Evolutionary conservation across 805 yeast genomes (phyloP), one percentile per base, ranked within the genome.

Genomic region (Suhomyces tanzawaensis): DNA sequence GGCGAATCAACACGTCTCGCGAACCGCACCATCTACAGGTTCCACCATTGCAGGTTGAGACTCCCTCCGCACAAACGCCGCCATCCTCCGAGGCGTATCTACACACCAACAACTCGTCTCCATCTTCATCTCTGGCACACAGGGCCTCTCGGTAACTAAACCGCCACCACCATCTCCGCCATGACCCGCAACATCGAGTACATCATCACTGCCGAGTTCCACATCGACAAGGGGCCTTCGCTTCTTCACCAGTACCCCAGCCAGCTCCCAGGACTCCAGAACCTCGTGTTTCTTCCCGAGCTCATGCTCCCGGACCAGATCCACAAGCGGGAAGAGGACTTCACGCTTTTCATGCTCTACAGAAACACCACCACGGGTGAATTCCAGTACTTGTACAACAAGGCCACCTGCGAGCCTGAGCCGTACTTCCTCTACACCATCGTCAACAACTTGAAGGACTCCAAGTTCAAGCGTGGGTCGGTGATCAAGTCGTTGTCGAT

Each of bases 121-220:
- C n/a, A n/a, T n/a, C n/a, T n/a, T n/a, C n/a, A n/a, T n/a, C n/a
- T n/a, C n/a, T n/a, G n/a, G n/a, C n/a, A n/a, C n/a, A n/a, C n/a
- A n/a, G n/a, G n/a, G n/a, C n/a, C n/a, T n/a, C n/a, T n/a, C n/a
- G n/a, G n/a, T n/a, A n/a, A n/a, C n/a, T n/a, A n/a, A n/a, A n/a
- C n/a, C n/a, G n/a, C n/a, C n/a, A 24, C 24, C 15, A 12, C 13
- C 14, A 29, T n/a, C 7, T 17, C 18, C 17, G 30, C 18, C 28
- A 42, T 45, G 48, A 39, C 40, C 19, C 31, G 41, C 18, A 74
- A 78, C 48, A 74, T 76, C 12, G 76, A 75, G 37, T 82, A 71
- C 51, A 70, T 83, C 16, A 49, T 87, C 22, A 72, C 88, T 4
- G 85, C 91, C 1, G 90, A 85, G 60, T 89, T 88, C 57, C 93